Percentiles rank a stretch among this genome's conserved stretches.
phyloP scores from a whole-genome alignment of 768 basidiomycete species.

The Termitomyces sp. region DNA sequence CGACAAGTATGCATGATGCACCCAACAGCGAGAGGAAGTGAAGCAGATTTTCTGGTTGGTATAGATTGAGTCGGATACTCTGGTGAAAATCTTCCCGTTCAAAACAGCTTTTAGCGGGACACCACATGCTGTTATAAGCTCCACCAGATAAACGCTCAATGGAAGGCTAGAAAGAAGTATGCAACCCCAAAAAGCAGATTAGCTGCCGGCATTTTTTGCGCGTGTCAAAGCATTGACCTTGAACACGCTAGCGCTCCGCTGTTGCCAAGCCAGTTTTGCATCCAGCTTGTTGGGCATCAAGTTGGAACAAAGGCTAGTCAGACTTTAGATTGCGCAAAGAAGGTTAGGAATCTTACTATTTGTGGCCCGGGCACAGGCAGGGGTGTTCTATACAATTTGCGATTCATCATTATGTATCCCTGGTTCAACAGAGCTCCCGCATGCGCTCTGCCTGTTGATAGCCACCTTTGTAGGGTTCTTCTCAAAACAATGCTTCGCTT shows the following conservation, averaged over 20 bases:
- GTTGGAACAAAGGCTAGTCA: slow-evolving; percentile 45
- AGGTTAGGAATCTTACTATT: slow-evolving; percentile 27
- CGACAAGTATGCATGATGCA: slow-evolving; percentile 18
- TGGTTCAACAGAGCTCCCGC: no score
- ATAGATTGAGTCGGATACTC: slow-evolving; percentile 46
- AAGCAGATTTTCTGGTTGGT: slow-evolving; percentile 35
- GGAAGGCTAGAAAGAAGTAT: slow-evolving; percentile 1
- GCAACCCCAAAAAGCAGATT: no score
- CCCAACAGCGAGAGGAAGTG: slow-evolving; percentile 58
- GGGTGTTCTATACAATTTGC: slow-evolving; percentile 47
- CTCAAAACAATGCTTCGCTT: no score
- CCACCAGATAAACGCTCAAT: slow-evolving; percentile 20
- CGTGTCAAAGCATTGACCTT: slow-evolving; percentile 42
- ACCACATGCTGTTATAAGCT: no score
- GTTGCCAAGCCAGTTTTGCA: slow-evolving; percentile 34
- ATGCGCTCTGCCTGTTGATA: no score
- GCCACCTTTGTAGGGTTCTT: no score
- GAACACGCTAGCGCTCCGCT: slow-evolving; percentile 33
- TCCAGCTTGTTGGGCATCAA: slow-evolving; percentile 42
- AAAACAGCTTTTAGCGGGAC: no score
- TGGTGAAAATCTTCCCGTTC: slow-evolving; percentile 45
- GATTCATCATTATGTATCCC: no score
- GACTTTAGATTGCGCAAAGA: not conserved
- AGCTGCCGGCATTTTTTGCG: slow-evolving; percentile 44
- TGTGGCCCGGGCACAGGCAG: slow-evolving; percentile 48